Evolutionary conservation across 805 yeast genomes (phyloP), one percentile per base, ranked within the genome.

Genomic region (Dipodascopsis tothii): DNA sequence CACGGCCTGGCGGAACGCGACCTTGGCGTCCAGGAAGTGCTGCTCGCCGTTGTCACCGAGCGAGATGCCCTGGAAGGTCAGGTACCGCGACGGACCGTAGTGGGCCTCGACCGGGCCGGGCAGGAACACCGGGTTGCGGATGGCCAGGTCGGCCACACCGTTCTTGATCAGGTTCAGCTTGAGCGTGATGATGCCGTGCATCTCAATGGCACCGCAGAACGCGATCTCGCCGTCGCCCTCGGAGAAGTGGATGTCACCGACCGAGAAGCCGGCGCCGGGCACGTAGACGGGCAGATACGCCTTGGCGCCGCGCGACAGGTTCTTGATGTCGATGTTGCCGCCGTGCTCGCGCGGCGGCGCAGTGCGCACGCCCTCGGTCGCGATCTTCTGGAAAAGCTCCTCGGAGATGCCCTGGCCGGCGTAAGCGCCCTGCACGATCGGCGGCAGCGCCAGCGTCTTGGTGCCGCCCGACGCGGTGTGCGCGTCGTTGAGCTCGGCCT

Each of bases 161-260:
- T 60, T 58, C 48, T 70, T 70, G 44, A 72, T 62, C 28, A 72
- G 58, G 2, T 62, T 51, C 20, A 67, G 64, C 46, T 68, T 62
- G 43, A 72, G 54, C 5, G 75, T 71, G 48, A 72, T 64, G 41
- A 62, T 60, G 4, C 77, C 76, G 18, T 72, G 64, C 75, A 71
- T 72, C 54, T 72, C 77, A 49, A 72, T 71, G 9, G 74, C 77
- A 27, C 77, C 77, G 55, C 77, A 72, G 52, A 72, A 72, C 14
- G 75, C 66, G 28, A 72, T 70, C 50, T 72, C 77, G n/a, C 76
- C 77, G 52, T 72, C 76, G n/a, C 77, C 77, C 55, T 71, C 75
- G 21, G 73, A 67, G 55, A 72, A 72, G 53, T 72, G 77, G 33
- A 72, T 52, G 52, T 72, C 77, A 5, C 77, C 77, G 33, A 72